phyloP scores from a whole-genome alignment of 2,329 filamentous ascomycete genomes.

The Lecanoromycetidae sp. region DNA sequence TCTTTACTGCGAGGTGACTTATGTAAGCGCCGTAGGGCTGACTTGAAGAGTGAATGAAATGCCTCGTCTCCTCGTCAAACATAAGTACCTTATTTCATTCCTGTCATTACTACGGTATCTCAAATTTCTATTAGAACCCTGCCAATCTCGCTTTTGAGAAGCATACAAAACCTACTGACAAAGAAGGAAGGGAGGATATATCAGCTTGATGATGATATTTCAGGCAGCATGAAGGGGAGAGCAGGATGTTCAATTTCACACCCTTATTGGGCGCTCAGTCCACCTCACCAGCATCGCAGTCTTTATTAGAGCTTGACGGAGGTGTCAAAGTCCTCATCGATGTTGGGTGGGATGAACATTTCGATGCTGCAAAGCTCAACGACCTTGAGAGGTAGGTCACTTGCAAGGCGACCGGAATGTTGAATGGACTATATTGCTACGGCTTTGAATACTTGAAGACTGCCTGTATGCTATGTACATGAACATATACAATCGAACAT shows the following conservation, averaged over 20 bases:
- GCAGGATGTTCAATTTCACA: slow-evolving; percentile 84
- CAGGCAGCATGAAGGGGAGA: not conserved
- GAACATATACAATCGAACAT: not conserved
- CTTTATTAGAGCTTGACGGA: slow-evolving; percentile 90
- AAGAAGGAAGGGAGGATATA: too few relatives aligned
- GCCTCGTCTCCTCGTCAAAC: too few relatives aligned
- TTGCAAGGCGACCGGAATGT: not conserved
- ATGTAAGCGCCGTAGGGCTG: too few relatives aligned
- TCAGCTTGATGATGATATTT: too few relatives aligned
- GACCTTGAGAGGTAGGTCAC: slow-evolving; percentile 69
- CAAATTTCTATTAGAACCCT: too few relatives aligned
- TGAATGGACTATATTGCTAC: not conserved
- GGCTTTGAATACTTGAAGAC: not conserved
- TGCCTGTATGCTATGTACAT: slow-evolving; percentile 13
- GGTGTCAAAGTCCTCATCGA: slow-evolving; percentile 92
- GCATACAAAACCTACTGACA: too few relatives aligned
- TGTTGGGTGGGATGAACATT: slow-evolving; percentile 89
- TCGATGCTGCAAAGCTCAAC: slow-evolving; percentile 68
- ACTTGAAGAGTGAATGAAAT: too few relatives aligned
- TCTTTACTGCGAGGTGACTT: too few relatives aligned
- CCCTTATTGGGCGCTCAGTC: slow-evolving; percentile 84
- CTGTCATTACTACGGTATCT: too few relatives aligned
- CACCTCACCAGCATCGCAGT: slow-evolving; percentile 76
- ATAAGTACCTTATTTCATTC: too few relatives aligned
- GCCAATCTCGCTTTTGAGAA: too few relatives aligned